A percentile compares a stretch with the other conserved stretches of the same genome.
phyloP scores from a whole-genome alignment of 176 grass and related monocot species.

The Miscanthus lutarioriparius region DNA sequence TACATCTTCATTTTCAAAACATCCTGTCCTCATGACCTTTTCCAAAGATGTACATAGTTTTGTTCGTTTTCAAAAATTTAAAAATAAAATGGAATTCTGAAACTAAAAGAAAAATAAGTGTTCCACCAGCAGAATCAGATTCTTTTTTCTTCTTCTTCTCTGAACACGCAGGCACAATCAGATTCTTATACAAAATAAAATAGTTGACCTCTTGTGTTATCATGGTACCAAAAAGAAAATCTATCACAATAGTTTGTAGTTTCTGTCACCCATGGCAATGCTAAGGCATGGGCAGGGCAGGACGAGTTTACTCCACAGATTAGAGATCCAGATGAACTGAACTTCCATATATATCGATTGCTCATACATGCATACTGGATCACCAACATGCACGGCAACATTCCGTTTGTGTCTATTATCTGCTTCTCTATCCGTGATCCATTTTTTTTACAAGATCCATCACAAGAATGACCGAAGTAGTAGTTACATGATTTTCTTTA shows the following conservation, averaged over 20 bases:
- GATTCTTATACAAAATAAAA: too few relatives aligned
- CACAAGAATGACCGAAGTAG: not conserved
- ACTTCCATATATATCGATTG: not conserved
- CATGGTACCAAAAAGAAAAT: not conserved
- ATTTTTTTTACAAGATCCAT: not conserved
- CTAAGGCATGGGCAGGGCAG: not conserved
- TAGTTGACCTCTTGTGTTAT: not conserved
- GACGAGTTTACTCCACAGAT: not conserved
- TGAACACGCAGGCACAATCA: too few relatives aligned
- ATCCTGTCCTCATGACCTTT: not conserved
- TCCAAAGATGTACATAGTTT: not conserved
- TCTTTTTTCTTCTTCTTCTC: too few relatives aligned
- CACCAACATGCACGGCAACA: not conserved
- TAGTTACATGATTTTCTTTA: not conserved
- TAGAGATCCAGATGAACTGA: not conserved
- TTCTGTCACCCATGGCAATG: too few relatives aligned
- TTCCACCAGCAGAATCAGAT: not conserved
- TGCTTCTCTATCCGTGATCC: not conserved
- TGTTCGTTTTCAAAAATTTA: not conserved
- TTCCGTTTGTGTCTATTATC: not conserved
- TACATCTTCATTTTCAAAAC: not conserved
- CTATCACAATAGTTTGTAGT: too few relatives aligned
- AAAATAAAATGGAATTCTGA: not conserved
- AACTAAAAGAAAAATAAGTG: not conserved
- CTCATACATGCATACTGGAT: not conserved